Evolutionary conservation across 805 yeast genomes (phyloP).

Genomic region (Candida fluviatilis): DNA sequence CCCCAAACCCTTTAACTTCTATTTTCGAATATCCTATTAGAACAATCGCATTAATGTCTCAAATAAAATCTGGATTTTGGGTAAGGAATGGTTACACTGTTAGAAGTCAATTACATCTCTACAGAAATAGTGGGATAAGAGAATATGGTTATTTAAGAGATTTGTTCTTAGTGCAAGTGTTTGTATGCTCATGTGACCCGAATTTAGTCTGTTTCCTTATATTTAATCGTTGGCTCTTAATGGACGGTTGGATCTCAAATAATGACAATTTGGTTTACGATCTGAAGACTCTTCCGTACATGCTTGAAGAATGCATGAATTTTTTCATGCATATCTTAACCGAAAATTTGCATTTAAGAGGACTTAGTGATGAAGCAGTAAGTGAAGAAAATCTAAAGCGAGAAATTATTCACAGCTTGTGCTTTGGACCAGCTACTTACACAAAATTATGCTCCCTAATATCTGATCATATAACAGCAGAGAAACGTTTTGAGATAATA

Average conservation of each 20-base stretch:
- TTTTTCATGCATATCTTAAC: slow-evolving; percentile 64
- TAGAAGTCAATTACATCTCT: slow-evolving; percentile 73
- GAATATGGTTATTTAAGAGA: slow-evolving; percentile 84
- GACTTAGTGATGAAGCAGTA: slow-evolving; percentile 44
- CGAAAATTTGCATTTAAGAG: slow-evolving; percentile 59
- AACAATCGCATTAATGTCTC: slow-evolving; percentile 72
- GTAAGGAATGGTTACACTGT: slow-evolving; percentile 88
- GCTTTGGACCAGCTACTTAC: slow-evolving; percentile 69
- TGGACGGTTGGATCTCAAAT: slow-evolving; percentile 24
- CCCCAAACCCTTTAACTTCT: slow-evolving; percentile 16
- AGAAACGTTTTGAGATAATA: slow-evolving; percentile 65
- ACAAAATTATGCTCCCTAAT: slow-evolving; percentile 63
- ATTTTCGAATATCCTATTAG: slow-evolving; percentile 74
- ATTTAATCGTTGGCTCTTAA: slow-evolving; percentile 66
- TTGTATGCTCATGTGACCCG: slow-evolving; percentile 47
- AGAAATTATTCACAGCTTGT: slow-evolving; percentile 80
- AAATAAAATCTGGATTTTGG: slow-evolving; percentile 88
- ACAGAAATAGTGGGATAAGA: slow-evolving; percentile 71
- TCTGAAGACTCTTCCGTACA: slow-evolving; percentile 47
- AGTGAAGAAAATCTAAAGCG: slow-evolving; percentile 49
- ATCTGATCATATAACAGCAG: slow-evolving; percentile 73
- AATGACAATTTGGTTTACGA: slow-evolving; percentile 31
- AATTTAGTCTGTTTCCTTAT: slow-evolving; percentile 53
- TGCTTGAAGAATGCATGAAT: slow-evolving; percentile 77
- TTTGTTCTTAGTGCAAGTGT: slow-evolving; percentile 66